Conservation (phyloP, 2,329 filamentous ascomycete genomes). For the Pseudovirgaria hyperparasitica region DNA sequence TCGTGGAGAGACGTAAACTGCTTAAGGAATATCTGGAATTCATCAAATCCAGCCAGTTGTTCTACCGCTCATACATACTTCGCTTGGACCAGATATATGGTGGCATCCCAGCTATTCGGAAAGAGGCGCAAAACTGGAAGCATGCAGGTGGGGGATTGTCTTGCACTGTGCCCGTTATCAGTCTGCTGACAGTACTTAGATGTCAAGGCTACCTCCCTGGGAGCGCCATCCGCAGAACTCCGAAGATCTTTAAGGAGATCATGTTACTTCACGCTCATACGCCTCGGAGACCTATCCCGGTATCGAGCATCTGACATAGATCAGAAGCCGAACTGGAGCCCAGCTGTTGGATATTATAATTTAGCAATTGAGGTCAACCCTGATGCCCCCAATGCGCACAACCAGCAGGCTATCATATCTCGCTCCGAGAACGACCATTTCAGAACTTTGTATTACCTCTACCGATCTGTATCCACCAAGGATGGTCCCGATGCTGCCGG, state of each 20-base stretch:
- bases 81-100: conserved; percentile 51
- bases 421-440: conserved; percentile 68
- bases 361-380: conserved; percentile 71
- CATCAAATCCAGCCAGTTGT: conserved; percentile 75
- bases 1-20: conserved; percentile 59
- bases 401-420: conserved; percentile 81
- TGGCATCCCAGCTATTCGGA: conserved; percentile 44
- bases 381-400: conserved; percentile 67
- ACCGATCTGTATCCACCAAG: conserved; percentile 64
- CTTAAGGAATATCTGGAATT: conserved; percentile 74
- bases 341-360: conserved; percentile 71
- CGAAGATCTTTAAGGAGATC: too few species aligned
- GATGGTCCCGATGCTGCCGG: conserved; percentile 64
- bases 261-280: conserved; percentile 73
- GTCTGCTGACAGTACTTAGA: conserved; percentile 25
- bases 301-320: conserved; percentile 54
- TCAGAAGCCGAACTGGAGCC: conserved; percentile 64
- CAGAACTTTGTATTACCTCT: conserved; percentile 78
- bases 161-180: conserved; percentile 1
- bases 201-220: conserved; percentile 14
- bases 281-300: conserved; percentile 77
- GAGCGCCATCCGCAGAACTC: conserved; percentile 29
- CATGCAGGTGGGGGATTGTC: conserved; percentile 18
- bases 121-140: conserved; percentile 36
- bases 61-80: conserved; percentile 79